Evolutionary conservation across 2,329 filamentous ascomycete genomes (phyloP), one percentile per base, ranked within the genome.

Genomic region (Pseudovirgaria hyperparasitica): DNA sequence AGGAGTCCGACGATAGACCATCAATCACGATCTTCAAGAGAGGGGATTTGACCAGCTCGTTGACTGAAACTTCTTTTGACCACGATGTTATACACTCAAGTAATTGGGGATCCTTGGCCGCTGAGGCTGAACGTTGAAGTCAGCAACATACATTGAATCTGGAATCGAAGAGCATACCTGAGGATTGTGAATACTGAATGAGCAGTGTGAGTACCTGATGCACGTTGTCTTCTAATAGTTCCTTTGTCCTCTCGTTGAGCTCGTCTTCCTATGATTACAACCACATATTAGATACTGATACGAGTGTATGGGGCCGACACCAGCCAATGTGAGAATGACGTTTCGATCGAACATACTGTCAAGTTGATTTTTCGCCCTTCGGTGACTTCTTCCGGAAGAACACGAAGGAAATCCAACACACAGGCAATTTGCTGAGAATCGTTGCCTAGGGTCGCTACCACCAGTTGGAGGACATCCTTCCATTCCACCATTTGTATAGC

Each of bases 331-430:
- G 48, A 42, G 45, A 44, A 42, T 50, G 45, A 43, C 49, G 48
- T 44, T 38, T 55, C 54, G 55, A 65, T 64, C 78, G 75, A 70
- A 87, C 84, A 65, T 90, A 93, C 86, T 73, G 84, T 86, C 62
- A 98, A 71, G 69, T 85, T 93, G 70, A 98, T 94, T 66, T 96
- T 98, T 62, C 90, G 84, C 62, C 90, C 90, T 69, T 98, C 87
- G 43, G 82, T 96, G 50, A 98, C 90, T 70, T 98, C 90, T 67
- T 98, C 90, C 30, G 90, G 90, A 40, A 98, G 75, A 46, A 98
- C 86, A 56, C 84, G 85, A 40, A 98, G 68, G 57, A 98, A 98
- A 57, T 98, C 90, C 48, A 98, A 67, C 46, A 96, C 80, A 54
- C 81, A 90, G 39, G 85, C 74, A 45, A 90, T 74, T 52, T 79